These are phyloP conservation scores for Saprolegnia parasitica DNA, from an alignment of 352 stramenopile species.

Conservation along the genomic window DNA sequence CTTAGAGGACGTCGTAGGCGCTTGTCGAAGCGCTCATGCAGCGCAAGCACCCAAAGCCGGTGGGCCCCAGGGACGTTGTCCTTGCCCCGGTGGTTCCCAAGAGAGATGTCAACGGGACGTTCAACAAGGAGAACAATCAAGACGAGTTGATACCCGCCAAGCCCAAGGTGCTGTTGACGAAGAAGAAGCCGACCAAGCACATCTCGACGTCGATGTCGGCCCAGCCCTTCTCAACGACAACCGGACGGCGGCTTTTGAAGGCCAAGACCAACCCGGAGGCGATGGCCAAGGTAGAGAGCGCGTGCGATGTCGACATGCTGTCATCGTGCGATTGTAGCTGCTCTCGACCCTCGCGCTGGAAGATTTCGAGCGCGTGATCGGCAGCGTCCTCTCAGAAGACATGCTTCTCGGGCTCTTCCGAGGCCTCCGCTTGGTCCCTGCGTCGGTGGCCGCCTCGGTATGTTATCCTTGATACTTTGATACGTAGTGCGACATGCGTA, in stretches of 20 bases:
- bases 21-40: neutral
- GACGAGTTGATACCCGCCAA: neutral
- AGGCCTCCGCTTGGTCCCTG: neutral
- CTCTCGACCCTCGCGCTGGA: neutral
- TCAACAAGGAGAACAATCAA: slow-evolving; percentile 11
- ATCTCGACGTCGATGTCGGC: neutral
- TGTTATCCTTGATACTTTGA: neutral
- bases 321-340: neutral
- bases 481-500: no score
- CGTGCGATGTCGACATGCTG: neutral
- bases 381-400: slow-evolving; percentile 9
- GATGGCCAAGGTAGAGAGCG: slow-evolving; percentile 17
- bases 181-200: neutral
- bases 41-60: neutral
- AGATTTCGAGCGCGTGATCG: neutral
- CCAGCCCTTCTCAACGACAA: neutral
- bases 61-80: neutral
- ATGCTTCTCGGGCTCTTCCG: neutral
- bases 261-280: neutral
- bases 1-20: neutral
- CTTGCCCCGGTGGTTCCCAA: neutral
- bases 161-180: neutral
- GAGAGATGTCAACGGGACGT: neutral
- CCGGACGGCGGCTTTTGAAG: slow-evolving; percentile 13
- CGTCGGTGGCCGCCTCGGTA: neutral